Evolutionary conservation across 768 basidiomycete species (phyloP).

Genomic region (Termitomyces eurrhizus): DNA sequence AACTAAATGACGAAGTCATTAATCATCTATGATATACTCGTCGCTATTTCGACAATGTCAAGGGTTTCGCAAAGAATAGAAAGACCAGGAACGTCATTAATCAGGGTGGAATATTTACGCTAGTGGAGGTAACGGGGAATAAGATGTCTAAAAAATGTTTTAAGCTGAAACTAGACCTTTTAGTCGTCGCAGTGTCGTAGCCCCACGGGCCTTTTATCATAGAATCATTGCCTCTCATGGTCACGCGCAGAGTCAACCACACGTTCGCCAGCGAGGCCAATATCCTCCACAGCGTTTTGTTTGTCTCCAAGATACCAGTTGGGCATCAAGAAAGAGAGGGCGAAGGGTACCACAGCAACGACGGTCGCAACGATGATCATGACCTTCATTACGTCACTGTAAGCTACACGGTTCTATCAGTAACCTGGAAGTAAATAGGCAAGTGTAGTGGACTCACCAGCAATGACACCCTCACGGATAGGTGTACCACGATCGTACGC

Average conservation of each 20-base stretch:
- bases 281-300: conserved; percentile 68
- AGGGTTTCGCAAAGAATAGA: background rate
- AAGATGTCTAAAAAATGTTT: background rate
- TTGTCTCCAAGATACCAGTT: conserved; percentile 65
- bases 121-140: background rate
- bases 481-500: conserved; percentile 48
- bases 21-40: too few relatives aligned
- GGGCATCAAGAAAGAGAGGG: conserved; percentile 56
- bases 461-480: conserved; percentile 61
- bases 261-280: conserved; percentile 26
- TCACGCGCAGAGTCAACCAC: conserved; percentile 1
- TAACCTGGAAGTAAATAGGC: background rate
- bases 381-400: conserved; percentile 52
- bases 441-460: conserved; percentile 30
- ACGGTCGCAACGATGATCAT: conserved; percentile 52
- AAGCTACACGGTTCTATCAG: conserved; percentile 29
- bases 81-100: background rate
- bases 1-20: too few relatives aligned
- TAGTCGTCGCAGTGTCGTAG: background rate
- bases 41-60: background rate
- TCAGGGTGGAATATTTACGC: background rate
- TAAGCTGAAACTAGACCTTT: background rate
- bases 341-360: conserved; percentile 53
- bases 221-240: conserved; percentile 12
- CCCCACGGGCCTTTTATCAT: background rate